Evolutionary conservation across 345 rosid genomes (phyloP).

Genomic region (Camelina laxa): DNA sequence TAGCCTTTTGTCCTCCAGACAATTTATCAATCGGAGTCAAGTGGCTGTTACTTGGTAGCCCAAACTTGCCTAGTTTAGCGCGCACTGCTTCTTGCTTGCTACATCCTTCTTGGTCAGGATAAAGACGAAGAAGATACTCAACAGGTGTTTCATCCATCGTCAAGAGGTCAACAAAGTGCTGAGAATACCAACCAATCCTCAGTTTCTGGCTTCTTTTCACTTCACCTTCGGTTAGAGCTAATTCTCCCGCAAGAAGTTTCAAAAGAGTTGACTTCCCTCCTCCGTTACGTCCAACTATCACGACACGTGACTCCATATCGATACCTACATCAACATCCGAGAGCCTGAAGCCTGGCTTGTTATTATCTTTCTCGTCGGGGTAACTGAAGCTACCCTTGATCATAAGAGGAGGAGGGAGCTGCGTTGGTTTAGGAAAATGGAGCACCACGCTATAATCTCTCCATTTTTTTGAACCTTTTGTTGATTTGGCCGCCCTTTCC

Average conservation of each 20-base stretch:
- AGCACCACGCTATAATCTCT: neutral
- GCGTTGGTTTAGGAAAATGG: neutral
- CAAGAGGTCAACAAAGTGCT: neutral
- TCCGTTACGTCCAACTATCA: neutral
- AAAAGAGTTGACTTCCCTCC: neutral
- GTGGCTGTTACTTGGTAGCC: neutral
- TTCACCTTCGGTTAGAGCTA: neutral
- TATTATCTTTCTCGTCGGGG: neutral
- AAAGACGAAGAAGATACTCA: neutral
- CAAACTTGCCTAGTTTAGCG: neutral
- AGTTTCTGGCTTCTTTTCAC: neutral
- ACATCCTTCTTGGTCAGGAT: constrained; percentile 30
- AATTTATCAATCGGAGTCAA: neutral
- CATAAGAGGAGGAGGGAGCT: neutral
- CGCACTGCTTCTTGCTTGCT: constrained; percentile 54
- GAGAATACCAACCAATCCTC: neutral
- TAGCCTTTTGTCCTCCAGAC: neutral
- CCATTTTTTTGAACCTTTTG: neutral
- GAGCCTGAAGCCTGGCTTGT: neutral
- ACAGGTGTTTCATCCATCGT: neutral
- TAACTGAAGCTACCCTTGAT: neutral
- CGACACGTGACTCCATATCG: neutral
- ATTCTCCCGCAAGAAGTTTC: neutral
- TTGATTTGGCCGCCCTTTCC: constrained; percentile 4
- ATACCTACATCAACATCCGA: neutral